Conservation (phyloP, 73 alveolate genomes). For the Paramecium sonneborni region DNA sequence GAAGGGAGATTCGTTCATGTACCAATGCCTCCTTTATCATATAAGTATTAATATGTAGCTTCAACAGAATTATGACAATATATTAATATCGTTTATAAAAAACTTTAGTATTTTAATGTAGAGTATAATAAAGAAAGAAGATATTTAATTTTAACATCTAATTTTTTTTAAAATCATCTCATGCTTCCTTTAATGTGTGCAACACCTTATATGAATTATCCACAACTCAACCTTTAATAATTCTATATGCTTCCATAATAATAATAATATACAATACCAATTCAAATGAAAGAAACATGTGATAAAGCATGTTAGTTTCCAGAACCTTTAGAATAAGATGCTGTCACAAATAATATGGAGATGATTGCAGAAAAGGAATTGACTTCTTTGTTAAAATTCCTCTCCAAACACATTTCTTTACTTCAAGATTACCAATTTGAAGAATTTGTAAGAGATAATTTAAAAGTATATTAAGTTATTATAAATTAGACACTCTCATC, state of each 20-base stretch:
- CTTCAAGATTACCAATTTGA: not conserved
- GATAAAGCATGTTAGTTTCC: slow-evolving; percentile 50
- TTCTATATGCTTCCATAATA: not conserved
- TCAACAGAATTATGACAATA: slow-evolving; percentile 27
- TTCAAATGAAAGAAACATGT: not conserved
- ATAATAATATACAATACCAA: not conserved
- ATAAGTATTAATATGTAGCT: slow-evolving; percentile 1
- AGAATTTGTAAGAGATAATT: not conserved
- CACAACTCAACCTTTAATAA: slow-evolving; percentile 38
- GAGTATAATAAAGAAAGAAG: not conserved
- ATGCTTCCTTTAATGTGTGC: slow-evolving; percentile 45
- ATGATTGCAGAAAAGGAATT: not conserved
- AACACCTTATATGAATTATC: not conserved
- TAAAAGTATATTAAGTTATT: not conserved
- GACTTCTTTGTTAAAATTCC: not conserved
- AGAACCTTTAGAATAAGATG: not conserved
- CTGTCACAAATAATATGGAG: not conserved
- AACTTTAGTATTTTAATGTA: not conserved
- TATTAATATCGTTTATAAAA: not conserved
- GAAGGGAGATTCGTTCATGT: not conserved
- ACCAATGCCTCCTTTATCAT: slow-evolving; percentile 20
- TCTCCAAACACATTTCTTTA: slow-evolving; percentile 27
- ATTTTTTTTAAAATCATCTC: slow-evolving; percentile 48
- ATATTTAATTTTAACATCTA: not conserved
- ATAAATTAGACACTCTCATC: not conserved